Conservation (phyloP, 2,329 filamentous ascomycete genomes). For the Geosmithia flava region DNA sequence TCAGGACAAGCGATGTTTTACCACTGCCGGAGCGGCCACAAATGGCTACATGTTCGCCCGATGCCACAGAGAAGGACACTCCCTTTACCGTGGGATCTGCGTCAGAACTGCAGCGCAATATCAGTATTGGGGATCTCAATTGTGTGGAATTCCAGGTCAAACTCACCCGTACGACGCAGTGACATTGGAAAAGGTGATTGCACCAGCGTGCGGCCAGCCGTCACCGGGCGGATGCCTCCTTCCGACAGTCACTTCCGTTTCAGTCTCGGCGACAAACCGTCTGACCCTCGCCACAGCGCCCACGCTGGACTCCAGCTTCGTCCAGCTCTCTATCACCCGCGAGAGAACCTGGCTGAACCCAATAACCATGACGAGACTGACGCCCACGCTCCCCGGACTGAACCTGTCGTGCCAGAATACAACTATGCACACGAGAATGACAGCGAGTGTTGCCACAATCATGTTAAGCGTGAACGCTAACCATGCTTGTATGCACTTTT, state of each 20-base stretch:
- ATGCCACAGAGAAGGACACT: constrained; percentile 10
- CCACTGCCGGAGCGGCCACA: constrained; percentile 23
- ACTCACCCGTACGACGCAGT: constrained; percentile 11
- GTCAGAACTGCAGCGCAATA: constrained; percentile 8
- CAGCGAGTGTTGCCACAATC: constrained; percentile 19
- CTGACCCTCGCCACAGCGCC: constrained; percentile 21
- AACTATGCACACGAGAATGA: constrained; percentile 16
- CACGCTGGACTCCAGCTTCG: constrained; percentile 20
- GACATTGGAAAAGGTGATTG: constrained; percentile 11
- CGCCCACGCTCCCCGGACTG: not conserved
- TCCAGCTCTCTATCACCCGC: constrained; percentile 20
- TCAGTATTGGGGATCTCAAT: no score
- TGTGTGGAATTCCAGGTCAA: no score
- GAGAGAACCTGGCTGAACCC: constrained; percentile 15
- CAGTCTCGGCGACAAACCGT: constrained; percentile 13
- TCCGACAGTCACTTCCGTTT: constrained; percentile 11
- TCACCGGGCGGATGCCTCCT: constrained; percentile 1
- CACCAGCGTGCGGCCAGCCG: constrained; percentile 13
- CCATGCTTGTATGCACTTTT: constrained; percentile 32
- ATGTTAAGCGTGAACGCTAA: constrained; percentile 29
- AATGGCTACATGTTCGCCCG: constrained; percentile 16
- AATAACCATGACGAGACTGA: constrained; percentile 15
- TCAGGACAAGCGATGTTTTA: constrained; percentile 24
- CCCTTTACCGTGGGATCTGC: constrained; percentile 7
- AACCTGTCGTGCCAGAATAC: constrained; percentile 8